phyloP scores from a whole-genome alignment of 73 alveolate species.

The Paramecium caudatum region DNA sequence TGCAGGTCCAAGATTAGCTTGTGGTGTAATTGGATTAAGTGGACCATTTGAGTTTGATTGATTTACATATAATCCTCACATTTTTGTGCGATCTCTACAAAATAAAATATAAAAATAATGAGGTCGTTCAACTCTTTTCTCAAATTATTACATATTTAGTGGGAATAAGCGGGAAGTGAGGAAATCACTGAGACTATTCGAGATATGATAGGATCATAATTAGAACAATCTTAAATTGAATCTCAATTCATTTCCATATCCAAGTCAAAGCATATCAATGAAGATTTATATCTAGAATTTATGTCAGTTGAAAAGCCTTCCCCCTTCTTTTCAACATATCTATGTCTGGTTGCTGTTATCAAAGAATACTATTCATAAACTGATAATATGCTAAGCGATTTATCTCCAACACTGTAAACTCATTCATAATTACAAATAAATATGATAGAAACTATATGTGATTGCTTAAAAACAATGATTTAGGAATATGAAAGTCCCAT shows the following conservation, averaged over 20 bases:
- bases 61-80: neutral
- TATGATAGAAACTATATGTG: neutral
- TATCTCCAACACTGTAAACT: constrained; percentile 5
- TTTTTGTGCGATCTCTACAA: no score
- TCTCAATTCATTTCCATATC: neutral
- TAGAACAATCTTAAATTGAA: neutral
- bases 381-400: constrained; percentile 26
- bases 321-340: constrained; percentile 22
- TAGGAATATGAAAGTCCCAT: constrained; percentile 1
- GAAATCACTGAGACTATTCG: neutral
- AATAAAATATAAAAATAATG: neutral
- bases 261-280: neutral
- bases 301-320: neutral
- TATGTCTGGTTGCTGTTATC: neutral
- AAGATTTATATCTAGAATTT: neutral
- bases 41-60: constrained; percentile 78
- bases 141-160: constrained; percentile 23
- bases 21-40: constrained; percentile 86
- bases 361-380: constrained; percentile 29
- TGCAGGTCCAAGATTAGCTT: constrained; percentile 91
- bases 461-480: neutral
- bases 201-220: neutral
- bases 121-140: constrained; percentile 13
- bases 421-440: neutral
- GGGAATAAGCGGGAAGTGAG: constrained; percentile 30